Evolutionary conservation across 2,329 filamentous ascomycete genomes (phyloP).

Genomic region (Aureobasidium sp.): DNA sequence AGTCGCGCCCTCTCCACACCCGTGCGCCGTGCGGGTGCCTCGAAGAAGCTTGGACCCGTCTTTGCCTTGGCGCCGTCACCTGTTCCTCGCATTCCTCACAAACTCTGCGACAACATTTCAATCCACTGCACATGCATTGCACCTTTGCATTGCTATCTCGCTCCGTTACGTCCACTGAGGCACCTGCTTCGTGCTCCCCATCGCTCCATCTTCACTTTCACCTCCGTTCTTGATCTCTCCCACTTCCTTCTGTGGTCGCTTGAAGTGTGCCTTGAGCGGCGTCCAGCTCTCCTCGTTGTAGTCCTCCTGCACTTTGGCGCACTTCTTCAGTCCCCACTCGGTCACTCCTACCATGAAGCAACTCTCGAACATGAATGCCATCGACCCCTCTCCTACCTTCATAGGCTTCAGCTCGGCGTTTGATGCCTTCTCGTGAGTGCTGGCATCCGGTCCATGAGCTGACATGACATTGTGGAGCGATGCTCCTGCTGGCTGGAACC

Average conservation of each 20-base stretch:
- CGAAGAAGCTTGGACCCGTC: not conserved
- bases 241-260: slow-evolving; percentile 19
- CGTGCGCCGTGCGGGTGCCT: not conserved
- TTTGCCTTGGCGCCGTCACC: not conserved
- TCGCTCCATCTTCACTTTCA: slow-evolving; percentile 15
- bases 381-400: slow-evolving; percentile 52
- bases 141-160: not conserved
- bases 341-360: slow-evolving; percentile 63
- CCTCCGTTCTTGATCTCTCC: slow-evolving; percentile 18
- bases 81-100: not conserved
- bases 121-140: not conserved
- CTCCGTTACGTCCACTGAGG: slow-evolving; percentile 20
- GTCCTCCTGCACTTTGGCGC: slow-evolving; percentile 58
- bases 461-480: slow-evolving; percentile 40
- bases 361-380: slow-evolving; percentile 63
- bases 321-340: slow-evolving; percentile 62
- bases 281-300: slow-evolving; percentile 81
- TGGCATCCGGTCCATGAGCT: slow-evolving; percentile 47
- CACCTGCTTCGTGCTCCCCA: slow-evolving; percentile 22
- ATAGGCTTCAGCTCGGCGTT: slow-evolving; percentile 46
- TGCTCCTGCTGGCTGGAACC: slow-evolving; percentile 52
- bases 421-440: slow-evolving; percentile 48
- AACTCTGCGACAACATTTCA: not conserved
- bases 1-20: not conserved
- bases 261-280: slow-evolving; percentile 39